These are phyloP conservation scores for Nissolia schottii DNA, from an alignment of 306 rosid genomes.

Conservation along the genomic window DNA sequence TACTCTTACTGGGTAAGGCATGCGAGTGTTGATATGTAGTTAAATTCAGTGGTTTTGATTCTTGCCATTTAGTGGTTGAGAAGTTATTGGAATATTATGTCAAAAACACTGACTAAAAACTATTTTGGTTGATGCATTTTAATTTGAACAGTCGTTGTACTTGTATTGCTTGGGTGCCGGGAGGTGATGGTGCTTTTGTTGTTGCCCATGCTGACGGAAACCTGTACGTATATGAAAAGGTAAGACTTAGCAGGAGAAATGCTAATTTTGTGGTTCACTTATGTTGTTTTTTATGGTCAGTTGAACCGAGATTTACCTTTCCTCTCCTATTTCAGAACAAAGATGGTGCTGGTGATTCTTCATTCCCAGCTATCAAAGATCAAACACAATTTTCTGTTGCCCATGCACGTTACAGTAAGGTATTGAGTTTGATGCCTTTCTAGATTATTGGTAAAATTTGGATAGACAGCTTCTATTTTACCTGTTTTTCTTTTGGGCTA, in stretches of 20 bases:
- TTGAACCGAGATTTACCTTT: slow-evolving; percentile 11
- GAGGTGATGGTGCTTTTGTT: slow-evolving; percentile 85
- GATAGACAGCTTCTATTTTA: not conserved
- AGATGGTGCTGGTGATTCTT: slow-evolving; percentile 82
- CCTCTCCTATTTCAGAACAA: slow-evolving; percentile 54
- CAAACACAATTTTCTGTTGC: slow-evolving; percentile 83
- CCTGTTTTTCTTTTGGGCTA: not conserved
- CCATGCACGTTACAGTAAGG: slow-evolving; percentile 97
- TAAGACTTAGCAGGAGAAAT: slow-evolving; percentile 40
- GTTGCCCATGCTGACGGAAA: slow-evolving; percentile 96
- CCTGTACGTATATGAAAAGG: slow-evolving; percentile 88
- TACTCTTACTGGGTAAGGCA: not conserved
- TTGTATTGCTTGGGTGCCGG: slow-evolving; percentile 86
- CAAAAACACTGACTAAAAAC: slow-evolving; percentile 2
- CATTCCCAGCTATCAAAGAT: slow-evolving; percentile 85
- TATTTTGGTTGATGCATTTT: slow-evolving; percentile 35
- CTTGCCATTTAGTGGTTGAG: not conserved
- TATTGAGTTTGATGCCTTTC: slow-evolving; percentile 26
- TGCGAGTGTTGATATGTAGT: not conserved
- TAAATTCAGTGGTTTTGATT: slow-evolving; percentile 12
- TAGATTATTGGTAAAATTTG: not conserved
- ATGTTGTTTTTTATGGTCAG: slow-evolving; percentile 8
- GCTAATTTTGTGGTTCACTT: slow-evolving; percentile 8
- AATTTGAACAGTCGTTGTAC: slow-evolving; percentile 82
- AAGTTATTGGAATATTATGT: slow-evolving; percentile 17